Evolutionary conservation across 2,329 filamentous ascomycete species (phyloP).

Genomic region (Colletotrichum abscissum): DNA sequence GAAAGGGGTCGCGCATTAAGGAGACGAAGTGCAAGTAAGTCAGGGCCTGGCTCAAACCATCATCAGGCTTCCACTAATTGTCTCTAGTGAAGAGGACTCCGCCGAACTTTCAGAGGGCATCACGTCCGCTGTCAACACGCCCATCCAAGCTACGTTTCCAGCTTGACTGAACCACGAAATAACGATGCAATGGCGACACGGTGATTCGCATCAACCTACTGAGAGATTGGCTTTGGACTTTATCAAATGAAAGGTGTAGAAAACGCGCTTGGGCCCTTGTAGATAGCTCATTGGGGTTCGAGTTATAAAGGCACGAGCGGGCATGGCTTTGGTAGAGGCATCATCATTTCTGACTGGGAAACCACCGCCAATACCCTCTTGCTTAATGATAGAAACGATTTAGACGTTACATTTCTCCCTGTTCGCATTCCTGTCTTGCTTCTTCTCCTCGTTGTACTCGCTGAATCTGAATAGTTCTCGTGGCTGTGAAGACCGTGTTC

Average conservation of each 20-base stretch:
- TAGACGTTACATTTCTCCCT: background rate
- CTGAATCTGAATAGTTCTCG: background rate
- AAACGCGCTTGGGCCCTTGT: background rate
- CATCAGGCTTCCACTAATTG: background rate
- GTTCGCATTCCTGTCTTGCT: too few relatives aligned
- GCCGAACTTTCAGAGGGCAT: background rate
- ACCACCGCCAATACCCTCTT: background rate
- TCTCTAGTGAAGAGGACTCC: background rate
- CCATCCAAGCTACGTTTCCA: background rate
- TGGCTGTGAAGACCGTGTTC: too few relatives aligned
- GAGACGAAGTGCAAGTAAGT: background rate
- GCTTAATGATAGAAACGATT: background rate
- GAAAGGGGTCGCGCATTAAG: background rate
- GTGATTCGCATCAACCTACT: background rate
- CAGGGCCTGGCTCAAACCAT: too few relatives aligned
- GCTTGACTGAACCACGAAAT: background rate
- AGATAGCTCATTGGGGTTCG: background rate
- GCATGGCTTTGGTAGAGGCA: background rate
- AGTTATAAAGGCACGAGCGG: background rate
- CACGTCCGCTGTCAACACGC: background rate
- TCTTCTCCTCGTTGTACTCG: background rate
- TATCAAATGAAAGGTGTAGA: background rate
- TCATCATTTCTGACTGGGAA: background rate
- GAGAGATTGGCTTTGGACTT: background rate
- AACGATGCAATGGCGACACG: background rate